phyloP scores from a whole-genome alignment of 768 basidiomycete genomes.

The Boletus fagicola region DNA sequence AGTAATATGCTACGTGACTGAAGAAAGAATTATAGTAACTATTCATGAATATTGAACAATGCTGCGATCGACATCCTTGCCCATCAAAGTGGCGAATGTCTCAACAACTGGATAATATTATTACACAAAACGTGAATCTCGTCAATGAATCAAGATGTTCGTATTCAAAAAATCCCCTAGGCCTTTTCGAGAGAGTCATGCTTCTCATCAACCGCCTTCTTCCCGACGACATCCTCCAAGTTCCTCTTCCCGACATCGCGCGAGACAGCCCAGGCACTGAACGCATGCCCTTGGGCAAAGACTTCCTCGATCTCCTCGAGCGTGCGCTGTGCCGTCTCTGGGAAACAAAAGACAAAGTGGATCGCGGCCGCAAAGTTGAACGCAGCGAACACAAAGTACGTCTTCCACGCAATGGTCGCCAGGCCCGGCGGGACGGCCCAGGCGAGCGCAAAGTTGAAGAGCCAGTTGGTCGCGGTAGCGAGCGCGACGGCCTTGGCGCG shows the following conservation, averaged over 20 bases:
- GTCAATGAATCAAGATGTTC: background rate
- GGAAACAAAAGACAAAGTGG: constrained; percentile 77
- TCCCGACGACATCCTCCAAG: constrained; percentile 45
- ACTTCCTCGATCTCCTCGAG: constrained; percentile 81
- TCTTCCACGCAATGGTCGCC: constrained; percentile 66
- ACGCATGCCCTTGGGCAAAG: constrained; percentile 65
- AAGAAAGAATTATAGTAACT: background rate
- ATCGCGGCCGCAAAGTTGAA: constrained; percentile 74
- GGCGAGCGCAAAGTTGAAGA: constrained; percentile 72
- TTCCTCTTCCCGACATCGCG: constrained; percentile 62
- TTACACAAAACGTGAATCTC: background rate
- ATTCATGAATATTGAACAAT: background rate
- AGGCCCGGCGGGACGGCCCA: constrained; percentile 75
- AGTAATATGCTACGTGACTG: background rate
- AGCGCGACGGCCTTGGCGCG: constrained; percentile 59
- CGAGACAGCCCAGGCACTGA: constrained; percentile 68
- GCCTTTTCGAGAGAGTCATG: background rate
- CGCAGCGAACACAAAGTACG: constrained; percentile 74
- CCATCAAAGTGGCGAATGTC: background rate
- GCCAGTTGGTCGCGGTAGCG: constrained; percentile 50
- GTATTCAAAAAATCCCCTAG: background rate
- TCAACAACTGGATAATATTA: background rate
- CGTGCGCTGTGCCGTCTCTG: constrained; percentile 69
- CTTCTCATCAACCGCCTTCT: constrained; percentile 15
- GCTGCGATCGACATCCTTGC: background rate